Conservation (phyloP, 176 grass and related monocot species). For the Carex parvula region DNA sequence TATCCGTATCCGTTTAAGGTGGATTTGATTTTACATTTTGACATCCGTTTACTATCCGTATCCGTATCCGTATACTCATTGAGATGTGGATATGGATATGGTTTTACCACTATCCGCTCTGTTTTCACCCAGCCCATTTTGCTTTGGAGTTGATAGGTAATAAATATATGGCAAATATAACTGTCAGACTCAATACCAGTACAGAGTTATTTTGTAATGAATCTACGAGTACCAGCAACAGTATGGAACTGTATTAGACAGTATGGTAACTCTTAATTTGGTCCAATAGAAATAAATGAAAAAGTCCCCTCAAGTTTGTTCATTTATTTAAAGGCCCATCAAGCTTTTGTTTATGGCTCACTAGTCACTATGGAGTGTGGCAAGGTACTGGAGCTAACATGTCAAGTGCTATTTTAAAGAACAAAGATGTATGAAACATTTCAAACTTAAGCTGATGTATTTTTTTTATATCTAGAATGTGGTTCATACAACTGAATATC, state of each 20-base stretch:
- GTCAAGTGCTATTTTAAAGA: not conserved
- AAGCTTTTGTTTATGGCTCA: not conserved
- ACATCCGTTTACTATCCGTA: too few species aligned
- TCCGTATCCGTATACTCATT: too few species aligned
- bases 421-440: slow-evolving; percentile 4
- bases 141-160: not conserved
- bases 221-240: not conserved
- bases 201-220: not conserved
- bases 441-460: not conserved
- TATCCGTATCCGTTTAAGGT: too few species aligned
- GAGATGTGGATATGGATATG: too few species aligned
- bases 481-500: slow-evolving; percentile 6
- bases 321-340: not conserved
- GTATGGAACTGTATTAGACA: not conserved
- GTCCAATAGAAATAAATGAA: not conserved
- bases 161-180: too few species aligned
- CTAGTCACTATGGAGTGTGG: not conserved
- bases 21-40: too few species aligned
- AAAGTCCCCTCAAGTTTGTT: not conserved
- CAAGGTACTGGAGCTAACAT: not conserved
- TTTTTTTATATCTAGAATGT: not conserved
- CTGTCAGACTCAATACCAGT: not conserved
- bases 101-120: too few species aligned
- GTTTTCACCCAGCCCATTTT: not conserved
- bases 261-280: not conserved